Conservation (phyloP, 2,329 filamentous ascomycete genomes). For the Ophiocordyceps polyrhachis-furcata region DNA sequence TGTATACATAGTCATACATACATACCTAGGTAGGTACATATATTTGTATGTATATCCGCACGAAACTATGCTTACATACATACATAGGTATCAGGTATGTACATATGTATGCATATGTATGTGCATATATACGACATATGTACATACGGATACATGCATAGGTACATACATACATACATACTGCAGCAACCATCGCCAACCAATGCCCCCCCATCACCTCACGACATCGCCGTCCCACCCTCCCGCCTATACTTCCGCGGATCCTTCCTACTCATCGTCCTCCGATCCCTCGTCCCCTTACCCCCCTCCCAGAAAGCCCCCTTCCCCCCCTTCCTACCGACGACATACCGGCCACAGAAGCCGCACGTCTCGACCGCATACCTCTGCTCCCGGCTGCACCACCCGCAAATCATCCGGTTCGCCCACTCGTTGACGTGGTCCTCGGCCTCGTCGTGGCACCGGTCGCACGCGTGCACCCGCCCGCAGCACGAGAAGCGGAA, state of each 20-base stretch:
- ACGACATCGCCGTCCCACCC: no score
- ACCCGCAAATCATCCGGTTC: constrained; percentile 67
- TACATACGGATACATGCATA: neutral
- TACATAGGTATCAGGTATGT: neutral
- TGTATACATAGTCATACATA: no score
- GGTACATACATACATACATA: neutral
- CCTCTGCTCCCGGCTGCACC: constrained; percentile 63
- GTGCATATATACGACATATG: neutral
- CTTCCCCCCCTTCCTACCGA: constrained; percentile 41
- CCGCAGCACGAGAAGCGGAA: constrained; percentile 46
- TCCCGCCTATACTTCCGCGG: constrained; percentile 50
- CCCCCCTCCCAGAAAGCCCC: constrained; percentile 74
- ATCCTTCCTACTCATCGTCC: constrained; percentile 57
- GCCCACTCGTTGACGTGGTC: constrained; percentile 68
- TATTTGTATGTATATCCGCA: no score
- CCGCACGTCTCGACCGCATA: constrained; percentile 59
- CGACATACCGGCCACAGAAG: constrained; percentile 51
- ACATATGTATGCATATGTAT: neutral
- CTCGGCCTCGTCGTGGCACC: constrained; percentile 55
- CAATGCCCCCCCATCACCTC: no score
- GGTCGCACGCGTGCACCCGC: constrained; percentile 42
- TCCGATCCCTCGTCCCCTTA: constrained; percentile 56
- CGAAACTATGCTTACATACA: neutral
- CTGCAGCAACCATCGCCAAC: no score
- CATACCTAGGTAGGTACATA: no score